Percentiles rank a stretch among this genome's conserved stretches.
phyloP scores from a whole-genome alignment of 2,329 filamentous ascomycete species.

The Neonectria hederae region DNA sequence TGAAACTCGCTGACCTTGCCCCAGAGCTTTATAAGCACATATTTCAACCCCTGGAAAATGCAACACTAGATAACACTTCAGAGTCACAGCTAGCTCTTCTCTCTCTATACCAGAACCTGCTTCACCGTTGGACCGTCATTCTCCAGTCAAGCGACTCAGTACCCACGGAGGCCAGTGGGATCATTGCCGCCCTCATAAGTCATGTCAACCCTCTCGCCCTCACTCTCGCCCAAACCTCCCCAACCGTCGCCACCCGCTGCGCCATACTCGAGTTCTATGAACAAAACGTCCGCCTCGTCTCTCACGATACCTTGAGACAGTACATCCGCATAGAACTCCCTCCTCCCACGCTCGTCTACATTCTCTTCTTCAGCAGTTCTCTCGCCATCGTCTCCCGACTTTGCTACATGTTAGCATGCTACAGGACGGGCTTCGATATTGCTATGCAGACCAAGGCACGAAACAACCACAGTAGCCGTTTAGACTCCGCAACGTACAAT shows the following conservation, averaged over 20 bases:
- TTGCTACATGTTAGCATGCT: constrained; percentile 73
- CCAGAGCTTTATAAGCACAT: constrained; percentile 61
- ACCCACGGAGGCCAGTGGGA: constrained; percentile 48
- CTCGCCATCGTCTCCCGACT: constrained; percentile 73
- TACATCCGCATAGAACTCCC: constrained; percentile 75
- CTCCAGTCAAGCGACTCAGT: constrained; percentile 53
- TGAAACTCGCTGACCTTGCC: constrained; percentile 33
- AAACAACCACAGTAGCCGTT: constrained; percentile 40
- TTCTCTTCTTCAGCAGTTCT: constrained; percentile 72
- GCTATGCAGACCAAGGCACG: constrained; percentile 59
- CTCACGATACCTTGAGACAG: constrained; percentile 58
- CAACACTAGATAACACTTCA: constrained; percentile 58
- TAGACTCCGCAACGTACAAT: constrained; percentile 59
- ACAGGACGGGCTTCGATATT: constrained; percentile 78
- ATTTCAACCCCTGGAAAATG: constrained; percentile 62
- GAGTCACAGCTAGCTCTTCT: constrained; percentile 69
- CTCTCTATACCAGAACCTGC: constrained; percentile 71
- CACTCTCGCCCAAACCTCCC: constrained; percentile 65
- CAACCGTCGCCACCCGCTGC: constrained; percentile 57
- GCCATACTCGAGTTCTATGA: constrained; percentile 77
- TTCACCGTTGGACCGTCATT: constrained; percentile 66
- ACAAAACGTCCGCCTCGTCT: constrained; percentile 65
- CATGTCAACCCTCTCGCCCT: constrained; percentile 67
- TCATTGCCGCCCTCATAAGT: constrained; percentile 54
- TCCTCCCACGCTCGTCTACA: constrained; percentile 73